Evolutionary conservation across 23 red algal species (phyloP), one percentile per base, ranked within the genome.

Genomic region (Agarophyton chilense): DNA sequence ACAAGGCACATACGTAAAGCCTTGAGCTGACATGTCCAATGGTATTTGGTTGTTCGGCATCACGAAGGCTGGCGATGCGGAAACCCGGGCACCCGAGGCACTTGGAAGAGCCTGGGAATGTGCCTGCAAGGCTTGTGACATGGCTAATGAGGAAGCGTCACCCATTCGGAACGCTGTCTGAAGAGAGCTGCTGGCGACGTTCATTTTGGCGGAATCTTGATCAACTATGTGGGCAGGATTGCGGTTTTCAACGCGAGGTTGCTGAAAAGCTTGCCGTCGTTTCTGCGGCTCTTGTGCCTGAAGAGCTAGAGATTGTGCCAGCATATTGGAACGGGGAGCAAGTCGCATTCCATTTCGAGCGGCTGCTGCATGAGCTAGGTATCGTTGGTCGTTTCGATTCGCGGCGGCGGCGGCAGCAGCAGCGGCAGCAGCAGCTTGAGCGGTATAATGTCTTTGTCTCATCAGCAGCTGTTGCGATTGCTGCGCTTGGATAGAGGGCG

Each of bases 31-130:
- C 68, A 74, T 74, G 68, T 47, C 68, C 7, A 74, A 19, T 5
- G 68, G 29, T 46, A 74, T 43, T 39, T 47, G 68, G 36, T 26
- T 47, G 68, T 43, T 49, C 3, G 68, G 68, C 68, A 74, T 74
- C 24, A 43, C 43, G 25, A 49, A 74, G 43, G 29, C 68, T 29
- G 40, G 68, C 1, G 68, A 13, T 11, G 68, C 41, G 2, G 68
- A 74, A 12, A 74, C 68, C 47, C 68, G 13, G 7, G 68, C 16
- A 74, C 25, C 43, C n/a, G 68, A 74, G 24, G 40, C 68, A 74
- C 47, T 74, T 29, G 68, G 68, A 74, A 74, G 38, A 74, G 40
- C 68, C 18, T 74, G 68, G 6, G 68, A 74, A 10, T 74, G 68
- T 5, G 41, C 41, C 43, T 74, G 68, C 41, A 74, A 74, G 1